These are phyloP conservation scores for Mitragyna speciosa DNA, from an alignment of 257 asterid genomes.

Conservation along the genomic window DNA sequence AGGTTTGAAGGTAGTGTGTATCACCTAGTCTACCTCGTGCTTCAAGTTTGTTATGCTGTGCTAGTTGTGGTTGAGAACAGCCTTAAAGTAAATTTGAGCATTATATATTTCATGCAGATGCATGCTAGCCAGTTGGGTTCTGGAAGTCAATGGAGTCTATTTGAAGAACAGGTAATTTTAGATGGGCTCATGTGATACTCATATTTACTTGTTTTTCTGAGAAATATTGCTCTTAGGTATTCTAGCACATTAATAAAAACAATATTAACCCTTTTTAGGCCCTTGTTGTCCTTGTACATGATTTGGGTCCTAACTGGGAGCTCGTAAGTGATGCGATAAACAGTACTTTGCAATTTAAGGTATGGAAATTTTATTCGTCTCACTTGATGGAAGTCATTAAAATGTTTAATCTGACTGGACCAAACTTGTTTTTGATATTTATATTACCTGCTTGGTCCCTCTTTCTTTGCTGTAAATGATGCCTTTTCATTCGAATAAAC, in stretches of 20 bases:
- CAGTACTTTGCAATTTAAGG: conserved; percentile 89
- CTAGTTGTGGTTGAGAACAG: not conserved
- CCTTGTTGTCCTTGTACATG: conserved; percentile 94
- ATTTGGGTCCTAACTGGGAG: conserved; percentile 98
- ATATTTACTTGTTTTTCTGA: not conserved
- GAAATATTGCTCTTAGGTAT: not conserved
- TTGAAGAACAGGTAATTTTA: conserved; percentile 81
- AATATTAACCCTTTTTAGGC: conserved; percentile 52
- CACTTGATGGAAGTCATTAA: not conserved
- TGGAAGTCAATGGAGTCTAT: conserved; percentile 80
- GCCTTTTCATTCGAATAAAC: not conserved
- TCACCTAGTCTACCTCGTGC: not conserved
- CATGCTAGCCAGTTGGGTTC: conserved; percentile 63
- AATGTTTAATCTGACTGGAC: not conserved
- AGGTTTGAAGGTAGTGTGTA: conserved; percentile 57
- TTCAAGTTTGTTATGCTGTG: not conserved
- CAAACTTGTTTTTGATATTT: not conserved
- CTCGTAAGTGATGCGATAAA: conserved; percentile 93
- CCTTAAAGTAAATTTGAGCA: conserved; percentile 19
- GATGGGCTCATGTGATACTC: not conserved
- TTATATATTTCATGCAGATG: conserved; percentile 53
- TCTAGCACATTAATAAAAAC: not conserved
- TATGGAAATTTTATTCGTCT: conserved; percentile 24
- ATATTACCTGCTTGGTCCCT: not conserved
- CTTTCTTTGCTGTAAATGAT: not conserved